Conservation (phyloP, 352 stramenopile species). For the Phytophthora chlamydospora region DNA sequence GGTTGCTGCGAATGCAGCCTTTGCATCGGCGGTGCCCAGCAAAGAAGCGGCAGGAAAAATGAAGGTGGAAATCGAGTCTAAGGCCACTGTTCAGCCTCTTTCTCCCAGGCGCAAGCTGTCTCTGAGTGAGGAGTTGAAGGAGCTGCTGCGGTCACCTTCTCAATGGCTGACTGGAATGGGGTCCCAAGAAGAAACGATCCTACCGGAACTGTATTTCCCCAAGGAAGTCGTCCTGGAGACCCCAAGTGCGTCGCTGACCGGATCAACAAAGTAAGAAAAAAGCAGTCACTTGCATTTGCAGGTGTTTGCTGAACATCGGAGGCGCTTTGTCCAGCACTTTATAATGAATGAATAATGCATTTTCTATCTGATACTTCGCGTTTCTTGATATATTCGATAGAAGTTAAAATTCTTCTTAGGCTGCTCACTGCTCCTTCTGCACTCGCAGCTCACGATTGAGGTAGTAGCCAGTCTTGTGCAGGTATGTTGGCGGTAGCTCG, state of each 20-base stretch:
- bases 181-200: constrained; percentile 39
- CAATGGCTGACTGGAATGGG: constrained; percentile 57
- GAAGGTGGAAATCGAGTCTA: constrained; percentile 49
- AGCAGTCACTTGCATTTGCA: neutral
- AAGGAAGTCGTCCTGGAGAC: constrained; percentile 48
- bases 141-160: constrained; percentile 60
- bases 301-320: neutral
- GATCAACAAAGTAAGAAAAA: constrained; percentile 4
- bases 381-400: constrained; percentile 27
- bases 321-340: neutral
- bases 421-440: constrained; percentile 39
- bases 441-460: constrained; percentile 73
- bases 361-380: constrained; percentile 7
- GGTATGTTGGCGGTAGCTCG: constrained; percentile 76
- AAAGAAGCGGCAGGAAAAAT: constrained; percentile 23
- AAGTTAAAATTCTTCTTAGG: constrained; percentile 13
- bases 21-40: constrained; percentile 14
- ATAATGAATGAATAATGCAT: constrained; percentile 21
- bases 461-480: constrained; percentile 85
- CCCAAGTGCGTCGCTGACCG: constrained; percentile 1
- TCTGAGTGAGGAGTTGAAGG: constrained; percentile 69
- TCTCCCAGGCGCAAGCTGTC: constrained; percentile 54
- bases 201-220: constrained; percentile 63
- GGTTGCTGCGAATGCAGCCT: constrained; percentile 8
- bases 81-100: constrained; percentile 7